Evolutionary conservation across 495 filamentous ascomycete genomes (phyloP), one percentile per base, ranked within the genome.

Genomic region (Ramalina intermedia): DNA sequence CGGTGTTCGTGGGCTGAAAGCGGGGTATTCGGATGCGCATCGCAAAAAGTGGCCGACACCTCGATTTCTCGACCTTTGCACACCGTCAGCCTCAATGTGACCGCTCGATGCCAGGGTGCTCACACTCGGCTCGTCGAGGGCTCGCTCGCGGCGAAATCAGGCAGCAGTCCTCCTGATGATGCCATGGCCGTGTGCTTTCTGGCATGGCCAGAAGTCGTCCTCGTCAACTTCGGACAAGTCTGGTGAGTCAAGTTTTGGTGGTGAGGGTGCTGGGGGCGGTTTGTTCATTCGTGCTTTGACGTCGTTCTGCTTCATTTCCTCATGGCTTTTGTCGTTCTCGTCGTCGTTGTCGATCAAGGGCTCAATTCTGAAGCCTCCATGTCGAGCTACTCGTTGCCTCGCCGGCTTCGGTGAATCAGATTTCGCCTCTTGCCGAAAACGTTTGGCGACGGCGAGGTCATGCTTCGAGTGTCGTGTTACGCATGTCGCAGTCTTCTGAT

Each of bases 161-260:
- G 29, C 44, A 47, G 44, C 44, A 41, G 12, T 8, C 4, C 13
- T 48, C 0, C 16, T 14, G 4, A 27, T 39, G 2, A 39, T 27
- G 41, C 33, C 40, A 21, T 12, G 21, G 18, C 37, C 20, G 24
- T 24, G 43, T 14, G 29, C 41, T 14, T 29, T 46, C 26, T 50
- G 54, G 51, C 57, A 59, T 33, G 40, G 46, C 54, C 57, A 59
- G 23, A 59, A 46, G 4, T 49, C 51, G 37, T 55, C 57, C 35
- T 52, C 53, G 4, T 56, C 57, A 40, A 52, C 26, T 18, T 59
- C 54, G 14, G 57, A 57, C 2, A 59, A 27, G 29, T 59, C 54
- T 20, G 57, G 57, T 38, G 57, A 57, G 16, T 48, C 43, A 29
- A 59, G 47, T 18, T 46, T 44, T 27, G 52, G 45, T 27, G 54